phyloP scores from a whole-genome alignment of 805 yeast species.

The Cephaloascus albidus region DNA sequence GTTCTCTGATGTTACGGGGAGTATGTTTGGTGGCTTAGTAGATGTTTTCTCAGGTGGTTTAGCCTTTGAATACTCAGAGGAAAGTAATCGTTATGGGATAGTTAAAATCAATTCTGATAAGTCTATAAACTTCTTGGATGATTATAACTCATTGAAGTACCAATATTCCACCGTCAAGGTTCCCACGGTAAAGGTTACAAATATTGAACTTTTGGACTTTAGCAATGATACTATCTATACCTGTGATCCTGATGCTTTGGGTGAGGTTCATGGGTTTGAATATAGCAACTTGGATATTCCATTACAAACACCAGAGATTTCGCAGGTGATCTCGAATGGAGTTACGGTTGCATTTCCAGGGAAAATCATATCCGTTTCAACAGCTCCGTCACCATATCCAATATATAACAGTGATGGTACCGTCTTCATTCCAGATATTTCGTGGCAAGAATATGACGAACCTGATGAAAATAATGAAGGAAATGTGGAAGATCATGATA shows the following conservation, averaged over 20 bases:
- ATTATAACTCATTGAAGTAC: not conserved
- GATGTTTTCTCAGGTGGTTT: conserved; percentile 31
- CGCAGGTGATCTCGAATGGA: not conserved
- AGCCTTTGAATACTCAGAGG: conserved; percentile 26
- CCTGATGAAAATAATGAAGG: not conserved
- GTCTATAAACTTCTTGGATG: not conserved
- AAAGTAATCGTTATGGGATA: conserved; percentile 23
- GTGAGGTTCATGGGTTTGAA: not conserved
- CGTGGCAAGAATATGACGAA: not conserved
- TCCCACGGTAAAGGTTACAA: not conserved
- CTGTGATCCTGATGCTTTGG: not conserved
- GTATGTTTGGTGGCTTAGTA: conserved; percentile 21
- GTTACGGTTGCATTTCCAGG: not conserved
- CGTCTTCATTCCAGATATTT: not conserved
- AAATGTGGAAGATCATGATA: not conserved
- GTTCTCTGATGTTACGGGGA: conserved; percentile 26
- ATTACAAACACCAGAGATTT: not conserved
- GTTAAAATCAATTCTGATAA: conserved; percentile 10
- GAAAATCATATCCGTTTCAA: not conserved
- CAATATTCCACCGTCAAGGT: not conserved
- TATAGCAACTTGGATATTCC: not conserved
- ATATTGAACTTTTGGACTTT: not conserved
- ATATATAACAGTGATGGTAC: not conserved
- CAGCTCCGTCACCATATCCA: not conserved
- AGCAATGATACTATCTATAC: not conserved